Percentiles rank a stretch among this genome's conserved stretches.
Conservation (phyloP, 345 rosid genomes). For the Arabis alpina region DNA sequence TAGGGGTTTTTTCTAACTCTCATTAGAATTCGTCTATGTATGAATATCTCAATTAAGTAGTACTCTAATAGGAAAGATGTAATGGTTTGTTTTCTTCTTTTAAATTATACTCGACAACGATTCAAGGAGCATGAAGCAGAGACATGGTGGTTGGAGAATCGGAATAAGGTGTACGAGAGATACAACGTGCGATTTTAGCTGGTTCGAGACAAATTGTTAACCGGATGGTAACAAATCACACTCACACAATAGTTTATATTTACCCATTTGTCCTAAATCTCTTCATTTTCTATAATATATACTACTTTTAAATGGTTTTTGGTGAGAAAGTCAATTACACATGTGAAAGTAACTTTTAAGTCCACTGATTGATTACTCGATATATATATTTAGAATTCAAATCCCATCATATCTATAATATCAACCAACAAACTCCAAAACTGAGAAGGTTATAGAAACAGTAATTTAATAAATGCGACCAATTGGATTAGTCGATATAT, state of each 20-base stretch:
- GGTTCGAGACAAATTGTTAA: slow-evolving; percentile 3
- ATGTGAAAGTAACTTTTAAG: slow-evolving; percentile 28
- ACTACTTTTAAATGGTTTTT: not conserved
- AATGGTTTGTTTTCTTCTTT: too few species aligned
- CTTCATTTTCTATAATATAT: too few species aligned
- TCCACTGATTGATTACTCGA: slow-evolving; percentile 20
- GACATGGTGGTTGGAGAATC: not conserved
- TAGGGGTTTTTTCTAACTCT: too few species aligned
- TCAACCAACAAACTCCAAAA: not conserved
- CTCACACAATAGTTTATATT: not conserved
- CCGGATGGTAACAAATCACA: not conserved
- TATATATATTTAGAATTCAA: not conserved
- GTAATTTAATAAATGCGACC: slow-evolving; percentile 16
- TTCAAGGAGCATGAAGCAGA: not conserved
- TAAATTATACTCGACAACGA: too few species aligned
- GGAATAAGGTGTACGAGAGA: not conserved
- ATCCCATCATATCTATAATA: not conserved
- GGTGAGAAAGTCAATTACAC: slow-evolving; percentile 28
- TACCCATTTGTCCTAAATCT: not conserved
- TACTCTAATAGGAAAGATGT: too few species aligned
- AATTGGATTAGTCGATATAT: slow-evolving; percentile 12
- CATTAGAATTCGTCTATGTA: too few species aligned
- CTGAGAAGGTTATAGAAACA: slow-evolving; percentile 5
- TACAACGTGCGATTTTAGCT: not conserved
- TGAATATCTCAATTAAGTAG: too few species aligned